Evolutionary conservation across 345 rosid species (phyloP).

Genomic region (Euphorbia tirucalli): DNA sequence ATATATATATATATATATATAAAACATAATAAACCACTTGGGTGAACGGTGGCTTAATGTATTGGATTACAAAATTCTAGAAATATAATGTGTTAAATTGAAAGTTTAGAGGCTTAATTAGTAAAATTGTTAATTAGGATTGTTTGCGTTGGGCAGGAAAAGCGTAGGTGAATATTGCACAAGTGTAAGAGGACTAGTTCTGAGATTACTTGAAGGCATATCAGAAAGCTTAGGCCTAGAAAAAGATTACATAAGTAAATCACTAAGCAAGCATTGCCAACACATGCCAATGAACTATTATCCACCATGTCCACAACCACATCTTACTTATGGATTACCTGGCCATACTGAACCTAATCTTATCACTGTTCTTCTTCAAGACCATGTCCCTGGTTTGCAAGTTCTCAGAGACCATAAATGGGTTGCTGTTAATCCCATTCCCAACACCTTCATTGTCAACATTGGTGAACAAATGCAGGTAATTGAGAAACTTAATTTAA

Average conservation of each 20-base stretch:
- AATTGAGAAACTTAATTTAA: no score
- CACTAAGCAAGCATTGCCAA: slow-evolving; percentile 57
- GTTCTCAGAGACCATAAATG: slow-evolving; percentile 59
- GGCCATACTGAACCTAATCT: slow-evolving; percentile 70
- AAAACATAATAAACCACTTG: no score
- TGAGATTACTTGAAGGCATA: slow-evolving; percentile 57
- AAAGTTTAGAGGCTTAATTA: no score
- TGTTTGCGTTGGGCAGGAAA: slow-evolving; percentile 40
- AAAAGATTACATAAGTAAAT: slow-evolving; percentile 39
- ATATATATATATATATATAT: no score
- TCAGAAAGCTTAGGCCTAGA: slow-evolving; percentile 74
- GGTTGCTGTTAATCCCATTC: slow-evolving; percentile 62
- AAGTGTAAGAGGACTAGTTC: slow-evolving; percentile 41
- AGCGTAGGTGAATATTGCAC: slow-evolving; percentile 58
- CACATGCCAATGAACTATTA: slow-evolving; percentile 87
- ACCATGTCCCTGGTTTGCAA: slow-evolving; percentile 69
- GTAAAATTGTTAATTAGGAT: no score
- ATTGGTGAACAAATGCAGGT: slow-evolving; percentile 80
- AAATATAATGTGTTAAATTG: not conserved
- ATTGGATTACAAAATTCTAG: no score
- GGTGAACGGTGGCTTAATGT: no score
- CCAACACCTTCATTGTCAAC: slow-evolving; percentile 64
- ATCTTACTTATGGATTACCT: slow-evolving; percentile 69
- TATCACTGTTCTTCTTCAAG: slow-evolving; percentile 73
- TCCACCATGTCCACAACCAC: slow-evolving; percentile 78